Percentiles rank a stretch among this genome's conserved stretches.
Evolutionary conservation across 495 filamentous ascomycete species (phyloP).

Genomic region (Letharia columbiana): DNA sequence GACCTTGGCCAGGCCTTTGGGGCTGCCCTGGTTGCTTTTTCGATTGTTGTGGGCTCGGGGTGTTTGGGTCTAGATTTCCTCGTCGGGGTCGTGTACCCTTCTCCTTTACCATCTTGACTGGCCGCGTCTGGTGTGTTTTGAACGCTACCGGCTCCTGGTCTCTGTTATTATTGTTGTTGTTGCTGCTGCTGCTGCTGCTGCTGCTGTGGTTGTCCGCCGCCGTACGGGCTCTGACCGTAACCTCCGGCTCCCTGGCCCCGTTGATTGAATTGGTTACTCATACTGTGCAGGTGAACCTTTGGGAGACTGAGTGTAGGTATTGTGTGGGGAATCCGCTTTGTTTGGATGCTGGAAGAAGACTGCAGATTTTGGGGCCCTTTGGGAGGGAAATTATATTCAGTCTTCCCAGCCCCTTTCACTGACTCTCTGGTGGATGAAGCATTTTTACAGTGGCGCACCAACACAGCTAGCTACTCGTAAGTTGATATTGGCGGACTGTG

Average conservation of each 20-base stretch:
- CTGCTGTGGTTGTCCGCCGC: neutral
- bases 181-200: neutral
- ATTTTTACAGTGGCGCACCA: neutral
- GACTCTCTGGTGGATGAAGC: neutral
- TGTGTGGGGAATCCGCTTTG: neutral
- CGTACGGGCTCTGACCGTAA: neutral
- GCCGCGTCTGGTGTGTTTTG: neutral
- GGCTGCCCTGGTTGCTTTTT: neutral
- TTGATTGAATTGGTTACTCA: neutral
- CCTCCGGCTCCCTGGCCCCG: neutral
- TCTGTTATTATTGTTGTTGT: neutral
- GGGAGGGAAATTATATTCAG: neutral
- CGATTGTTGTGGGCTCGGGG: neutral
- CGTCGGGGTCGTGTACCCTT: conserved; percentile 1
- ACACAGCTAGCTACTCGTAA: neutral
- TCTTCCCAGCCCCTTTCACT: neutral
- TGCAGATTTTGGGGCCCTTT: neutral
- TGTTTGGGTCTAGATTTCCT: neutral
- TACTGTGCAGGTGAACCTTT: neutral
- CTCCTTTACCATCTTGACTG: neutral
- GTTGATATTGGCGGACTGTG: neutral
- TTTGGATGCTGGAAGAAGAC: neutral
- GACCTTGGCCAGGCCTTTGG: neutral
- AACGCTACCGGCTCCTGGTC: neutral
- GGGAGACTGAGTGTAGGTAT: neutral